Conservation (phyloP, 768 basidiomycete species). For the Tulasnella sp. region DNA sequence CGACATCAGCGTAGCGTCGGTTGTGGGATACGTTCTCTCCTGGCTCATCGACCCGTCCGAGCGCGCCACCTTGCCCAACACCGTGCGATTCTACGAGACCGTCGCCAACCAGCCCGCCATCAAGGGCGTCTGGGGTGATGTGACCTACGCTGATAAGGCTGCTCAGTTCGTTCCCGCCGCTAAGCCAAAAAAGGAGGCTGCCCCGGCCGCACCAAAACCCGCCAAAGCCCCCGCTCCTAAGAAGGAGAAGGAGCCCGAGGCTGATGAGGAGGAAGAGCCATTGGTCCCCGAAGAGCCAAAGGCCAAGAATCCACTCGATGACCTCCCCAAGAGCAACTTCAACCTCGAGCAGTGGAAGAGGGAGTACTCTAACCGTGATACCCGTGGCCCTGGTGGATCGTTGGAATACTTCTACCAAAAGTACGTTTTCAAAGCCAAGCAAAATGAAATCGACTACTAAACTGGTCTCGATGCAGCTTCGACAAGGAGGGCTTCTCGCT, state of each 20-base stretch:
- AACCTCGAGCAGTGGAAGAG: conserved; percentile 93
- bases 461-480: conserved; percentile 67
- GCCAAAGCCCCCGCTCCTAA: conserved; percentile 36
- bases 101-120: conserved; percentile 69
- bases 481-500: too few relatives aligned
- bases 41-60: conserved; percentile 49
- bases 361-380: conserved; percentile 97
- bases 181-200: conserved; percentile 29
- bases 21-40: conserved; percentile 43
- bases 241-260: conserved; percentile 40
- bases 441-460: conserved; percentile 77
- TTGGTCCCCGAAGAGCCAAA: conserved; percentile 89
- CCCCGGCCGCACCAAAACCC: conserved; percentile 37
- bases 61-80: conserved; percentile 60
- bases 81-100: conserved; percentile 79
- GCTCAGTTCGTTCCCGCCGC: conserved; percentile 54
- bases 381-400: conserved; percentile 65
- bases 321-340: too few relatives aligned
- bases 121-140: conserved; percentile 37
- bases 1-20: conserved; percentile 59
- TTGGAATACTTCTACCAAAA: too few relatives aligned
- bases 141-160: conserved; percentile 55
- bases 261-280: too few relatives aligned
- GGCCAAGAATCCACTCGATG: conserved; percentile 82
- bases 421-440: conserved; percentile 98